Evolutionary conservation across 306 rosid species (phyloP).

Genomic region (Carpinus fangiana): DNA sequence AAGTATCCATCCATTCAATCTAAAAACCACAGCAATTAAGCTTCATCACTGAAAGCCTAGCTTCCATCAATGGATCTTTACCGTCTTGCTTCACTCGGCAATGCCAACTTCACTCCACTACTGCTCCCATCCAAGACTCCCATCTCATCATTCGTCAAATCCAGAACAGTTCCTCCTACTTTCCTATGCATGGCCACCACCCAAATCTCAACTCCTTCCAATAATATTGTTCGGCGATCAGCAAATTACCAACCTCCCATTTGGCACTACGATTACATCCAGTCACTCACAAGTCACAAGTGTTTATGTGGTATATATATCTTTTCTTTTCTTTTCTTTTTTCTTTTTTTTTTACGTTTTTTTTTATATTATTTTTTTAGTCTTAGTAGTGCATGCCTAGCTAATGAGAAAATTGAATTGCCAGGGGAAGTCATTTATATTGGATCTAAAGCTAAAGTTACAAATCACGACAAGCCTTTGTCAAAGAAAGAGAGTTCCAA

Average conservation of each 20-base stretch:
- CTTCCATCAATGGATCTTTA: not conserved
- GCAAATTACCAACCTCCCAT: conserved; percentile 27
- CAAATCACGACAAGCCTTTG: too few relatives aligned
- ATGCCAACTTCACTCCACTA: not conserved
- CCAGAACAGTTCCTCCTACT: not conserved
- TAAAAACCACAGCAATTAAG: not conserved
- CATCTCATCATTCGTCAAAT: not conserved
- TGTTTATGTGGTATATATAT: not conserved
- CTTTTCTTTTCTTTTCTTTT: not conserved
- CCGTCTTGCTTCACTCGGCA: not conserved
- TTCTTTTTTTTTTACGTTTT: too few relatives aligned
- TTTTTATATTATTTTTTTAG: too few relatives aligned
- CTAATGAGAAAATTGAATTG: not conserved
- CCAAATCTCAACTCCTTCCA: not conserved
- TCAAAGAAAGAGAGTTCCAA: too few relatives aligned
- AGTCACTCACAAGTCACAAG: conserved; percentile 17
- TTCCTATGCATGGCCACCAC: not conserved
- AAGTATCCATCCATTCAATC: not conserved
- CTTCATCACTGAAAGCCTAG: not conserved
- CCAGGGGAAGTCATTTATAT: conserved; percentile 19
- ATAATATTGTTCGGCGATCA: conserved; percentile 16
- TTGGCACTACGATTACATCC: conserved; percentile 21
- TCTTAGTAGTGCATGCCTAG: too few relatives aligned
- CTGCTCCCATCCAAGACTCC: not conserved
- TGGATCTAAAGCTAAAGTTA: too few relatives aligned